Conservation (phyloP, 768 basidiomycete genomes). For the Panus rudis region DNA sequence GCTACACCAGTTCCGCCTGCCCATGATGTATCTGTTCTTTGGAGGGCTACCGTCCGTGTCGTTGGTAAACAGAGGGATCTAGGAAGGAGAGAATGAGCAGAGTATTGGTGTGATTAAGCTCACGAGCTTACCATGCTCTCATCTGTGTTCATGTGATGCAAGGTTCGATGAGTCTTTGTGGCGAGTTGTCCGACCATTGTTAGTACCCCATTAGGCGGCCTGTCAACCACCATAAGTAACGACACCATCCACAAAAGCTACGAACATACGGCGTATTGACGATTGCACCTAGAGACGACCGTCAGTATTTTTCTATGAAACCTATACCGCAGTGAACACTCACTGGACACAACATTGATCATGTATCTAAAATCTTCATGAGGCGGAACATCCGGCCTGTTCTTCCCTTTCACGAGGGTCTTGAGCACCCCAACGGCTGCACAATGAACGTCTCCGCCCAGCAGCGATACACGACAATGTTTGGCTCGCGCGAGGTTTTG, state of each 20-base stretch:
- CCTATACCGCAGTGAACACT: conserved; percentile 16
- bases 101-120: background rate
- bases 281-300: conserved; percentile 58
- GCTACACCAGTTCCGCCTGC: conserved; percentile 80
- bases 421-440: conserved; percentile 78
- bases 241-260: background rate
- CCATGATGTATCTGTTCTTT: conserved; percentile 81
- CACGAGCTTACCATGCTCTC: conserved; percentile 64
- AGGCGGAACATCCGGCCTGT: conserved; percentile 42
- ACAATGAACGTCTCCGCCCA: conserved; percentile 93
- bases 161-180: conserved; percentile 75
- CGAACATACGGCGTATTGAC: conserved; percentile 85
- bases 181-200: conserved; percentile 76
- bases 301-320: conserved; percentile 2
- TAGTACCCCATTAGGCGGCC: conserved; percentile 66
- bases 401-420: conserved; percentile 49
- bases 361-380: conserved; percentile 76
- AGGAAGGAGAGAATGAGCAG: background rate
- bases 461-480: conserved; percentile 69
- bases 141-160: conserved; percentile 79
- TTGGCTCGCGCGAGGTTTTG: conserved; percentile 63
- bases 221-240: conserved; percentile 8
- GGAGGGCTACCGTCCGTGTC: conserved; percentile 74
- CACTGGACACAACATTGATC: conserved; percentile 82
- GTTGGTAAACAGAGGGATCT: conserved; percentile 71